Percentiles rank a stretch among this genome's conserved stretches.
These are phyloP conservation scores for Coniferiporia sulphurascens DNA, from an alignment of 1,284 basidiomycete species.

Conservation along the genomic window DNA sequence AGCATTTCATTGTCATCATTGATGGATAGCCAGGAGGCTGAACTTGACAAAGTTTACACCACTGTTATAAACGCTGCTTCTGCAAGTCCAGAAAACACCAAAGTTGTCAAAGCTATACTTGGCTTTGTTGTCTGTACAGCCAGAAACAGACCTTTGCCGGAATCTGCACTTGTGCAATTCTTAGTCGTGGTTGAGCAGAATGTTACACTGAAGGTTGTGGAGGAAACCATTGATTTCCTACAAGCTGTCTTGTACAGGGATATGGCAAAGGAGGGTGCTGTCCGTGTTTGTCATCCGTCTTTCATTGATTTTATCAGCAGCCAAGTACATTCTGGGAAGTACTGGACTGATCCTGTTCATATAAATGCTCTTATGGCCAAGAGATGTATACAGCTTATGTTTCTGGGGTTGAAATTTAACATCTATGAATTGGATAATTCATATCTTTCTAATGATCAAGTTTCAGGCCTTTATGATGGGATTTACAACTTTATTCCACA, in stretches of 20 bases:
- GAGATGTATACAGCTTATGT: conserved; percentile 27
- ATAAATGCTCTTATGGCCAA: conserved; percentile 5
- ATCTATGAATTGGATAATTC: conserved; percentile 29
- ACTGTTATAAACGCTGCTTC: neutral
- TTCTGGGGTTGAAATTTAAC: conserved; percentile 31
- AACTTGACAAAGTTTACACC: neutral
- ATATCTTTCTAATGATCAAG: conserved; percentile 22
- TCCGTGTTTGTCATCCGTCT: conserved; percentile 9
- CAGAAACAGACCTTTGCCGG: neutral
- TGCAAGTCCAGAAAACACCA: neutral
- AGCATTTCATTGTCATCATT: neutral
- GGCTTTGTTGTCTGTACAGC: conserved; percentile 2
- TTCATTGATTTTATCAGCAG: conserved; percentile 1
- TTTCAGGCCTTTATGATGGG: conserved; percentile 19
- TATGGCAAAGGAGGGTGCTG: neutral
- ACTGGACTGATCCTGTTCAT: neutral
- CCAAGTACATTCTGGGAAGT: neutral
- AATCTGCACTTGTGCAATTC: neutral
- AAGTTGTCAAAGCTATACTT: neutral
- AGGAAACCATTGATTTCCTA: neutral
- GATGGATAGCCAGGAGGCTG: neutral
- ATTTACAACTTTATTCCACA: neutral
- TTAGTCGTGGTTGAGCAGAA: neutral
- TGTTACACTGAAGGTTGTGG: neutral
- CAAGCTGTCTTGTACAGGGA: conserved; percentile 1